Conservation (phyloP, 2,329 filamentous ascomycete genomes). For the Cryphonectria parasitica region DNA sequence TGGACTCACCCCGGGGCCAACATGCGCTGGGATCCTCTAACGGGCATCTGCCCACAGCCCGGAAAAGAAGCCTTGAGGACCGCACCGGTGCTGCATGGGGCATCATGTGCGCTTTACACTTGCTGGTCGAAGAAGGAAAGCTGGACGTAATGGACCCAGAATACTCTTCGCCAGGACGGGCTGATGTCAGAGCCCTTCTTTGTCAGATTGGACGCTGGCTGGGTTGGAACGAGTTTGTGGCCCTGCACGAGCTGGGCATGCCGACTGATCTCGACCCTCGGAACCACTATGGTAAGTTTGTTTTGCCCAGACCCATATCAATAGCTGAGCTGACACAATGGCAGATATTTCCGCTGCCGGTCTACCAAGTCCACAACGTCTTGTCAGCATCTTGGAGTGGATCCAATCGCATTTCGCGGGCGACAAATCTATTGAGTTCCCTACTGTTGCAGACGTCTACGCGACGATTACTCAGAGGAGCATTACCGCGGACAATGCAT, state of each 20-base stretch:
- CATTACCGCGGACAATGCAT: constrained; percentile 41
- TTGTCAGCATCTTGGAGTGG: constrained; percentile 54
- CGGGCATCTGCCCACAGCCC: constrained; percentile 70
- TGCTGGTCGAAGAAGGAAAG: constrained; percentile 89
- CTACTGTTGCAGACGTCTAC: constrained; percentile 51
- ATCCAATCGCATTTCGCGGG: constrained; percentile 52
- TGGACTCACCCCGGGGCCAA: constrained; percentile 62
- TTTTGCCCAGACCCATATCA: constrained; percentile 8
- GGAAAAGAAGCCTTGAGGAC: constrained; percentile 55
- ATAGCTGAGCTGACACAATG: not conserved
- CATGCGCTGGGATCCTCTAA: constrained; percentile 50
- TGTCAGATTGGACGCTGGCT: constrained; percentile 85
- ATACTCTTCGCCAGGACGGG: constrained; percentile 47
- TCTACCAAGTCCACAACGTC: constrained; percentile 38
- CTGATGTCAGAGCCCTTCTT: constrained; percentile 71
- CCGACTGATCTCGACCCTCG: constrained; percentile 49
- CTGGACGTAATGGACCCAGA: constrained; percentile 64
- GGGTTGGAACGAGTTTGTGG: constrained; percentile 62
- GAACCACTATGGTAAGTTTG: constrained; percentile 46
- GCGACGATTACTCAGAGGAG: constrained; percentile 43
- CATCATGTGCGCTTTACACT: constrained; percentile 76
- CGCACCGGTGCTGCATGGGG: constrained; percentile 66
- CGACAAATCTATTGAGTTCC: constrained; percentile 42
- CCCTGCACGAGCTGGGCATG: constrained; percentile 56
- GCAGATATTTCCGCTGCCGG: constrained; percentile 35